phyloP scores from a whole-genome alignment of 2,329 filamentous ascomycete genomes.

The Amesomyces nigricolor region DNA sequence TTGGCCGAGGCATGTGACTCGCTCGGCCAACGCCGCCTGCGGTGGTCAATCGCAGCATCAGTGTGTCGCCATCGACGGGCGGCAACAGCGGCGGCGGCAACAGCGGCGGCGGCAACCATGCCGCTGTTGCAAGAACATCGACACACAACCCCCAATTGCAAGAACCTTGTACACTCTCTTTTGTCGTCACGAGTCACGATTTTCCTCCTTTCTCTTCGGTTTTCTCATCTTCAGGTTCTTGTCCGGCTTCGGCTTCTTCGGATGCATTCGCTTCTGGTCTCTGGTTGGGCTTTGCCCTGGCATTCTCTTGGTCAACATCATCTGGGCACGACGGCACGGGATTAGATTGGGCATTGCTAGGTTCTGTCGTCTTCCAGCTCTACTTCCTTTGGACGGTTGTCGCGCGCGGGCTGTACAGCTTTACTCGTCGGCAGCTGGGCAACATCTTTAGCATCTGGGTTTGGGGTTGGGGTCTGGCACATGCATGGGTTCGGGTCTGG shows the following conservation, averaged over 20 bases:
- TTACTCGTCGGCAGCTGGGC: not conserved
- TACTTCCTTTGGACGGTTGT: slow-evolving; percentile 21
- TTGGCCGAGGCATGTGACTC: slow-evolving; percentile 25
- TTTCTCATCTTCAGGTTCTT: slow-evolving; percentile 1
- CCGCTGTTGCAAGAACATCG: not conserved
- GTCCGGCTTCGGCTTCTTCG: slow-evolving; percentile 7
- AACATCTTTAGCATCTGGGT: slow-evolving; percentile 3
- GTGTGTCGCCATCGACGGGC: slow-evolving; percentile 13
- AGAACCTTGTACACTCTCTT: slow-evolving; percentile 24
- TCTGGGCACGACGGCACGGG: slow-evolving; percentile 11
- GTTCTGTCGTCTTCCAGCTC: slow-evolving; percentile 21
- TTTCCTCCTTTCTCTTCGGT: slow-evolving; percentile 3
- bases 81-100: not conserved
- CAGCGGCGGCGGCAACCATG: not conserved
- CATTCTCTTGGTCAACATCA: slow-evolving; percentile 11
- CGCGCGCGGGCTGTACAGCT: slow-evolving; percentile 11
- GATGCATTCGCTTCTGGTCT: slow-evolving; percentile 11
- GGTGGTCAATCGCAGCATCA: slow-evolving; percentile 5
- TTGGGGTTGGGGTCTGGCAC: slow-evolving; percentile 6
- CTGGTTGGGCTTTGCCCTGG: slow-evolving; percentile 17
- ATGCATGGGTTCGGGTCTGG: slow-evolving; percentile 8
- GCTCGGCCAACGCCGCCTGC: slow-evolving; percentile 10
- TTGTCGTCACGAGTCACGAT: slow-evolving; percentile 19
- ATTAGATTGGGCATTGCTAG: slow-evolving; percentile 22
- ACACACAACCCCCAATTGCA: slow-evolving; percentile 18